phyloP scores from a whole-genome alignment of 192 early-diverging fungal species.

The Coemansia sp. region DNA sequence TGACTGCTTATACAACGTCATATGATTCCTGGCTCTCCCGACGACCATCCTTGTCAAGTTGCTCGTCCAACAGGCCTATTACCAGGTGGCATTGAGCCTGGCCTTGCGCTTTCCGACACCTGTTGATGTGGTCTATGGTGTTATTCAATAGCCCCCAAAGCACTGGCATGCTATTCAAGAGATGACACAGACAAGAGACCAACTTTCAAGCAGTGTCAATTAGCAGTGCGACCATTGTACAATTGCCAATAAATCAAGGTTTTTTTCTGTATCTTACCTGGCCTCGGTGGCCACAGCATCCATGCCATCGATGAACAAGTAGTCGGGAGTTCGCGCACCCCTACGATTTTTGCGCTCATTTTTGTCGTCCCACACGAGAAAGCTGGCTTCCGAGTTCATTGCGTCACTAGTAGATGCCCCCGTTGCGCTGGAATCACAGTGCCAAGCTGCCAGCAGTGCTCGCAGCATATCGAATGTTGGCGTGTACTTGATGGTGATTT shows the following conservation, averaged over 20 bases:
- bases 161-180: constrained; percentile 23
- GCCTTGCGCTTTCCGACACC: constrained; percentile 5
- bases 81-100: constrained; percentile 14
- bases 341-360: background rate
- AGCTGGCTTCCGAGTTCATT: constrained; percentile 21
- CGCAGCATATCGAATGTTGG: constrained; percentile 25
- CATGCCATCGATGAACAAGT: constrained; percentile 40
- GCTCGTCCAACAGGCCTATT: constrained; percentile 11
- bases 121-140: constrained; percentile 32
- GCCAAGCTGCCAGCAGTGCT: constrained; percentile 44
- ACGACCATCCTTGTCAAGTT: background rate
- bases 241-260: background rate
- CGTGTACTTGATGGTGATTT: constrained; percentile 29
- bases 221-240: too few relatives aligned
- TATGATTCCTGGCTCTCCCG: background rate
- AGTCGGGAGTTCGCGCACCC: constrained; percentile 22
- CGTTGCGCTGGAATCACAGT: constrained; percentile 4
- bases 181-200: background rate
- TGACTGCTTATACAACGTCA: background rate
- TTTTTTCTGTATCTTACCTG: constrained; percentile 14
- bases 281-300: constrained; percentile 19
- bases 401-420: background rate
- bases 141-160: constrained; percentile 43
- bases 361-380: constrained; percentile 25
- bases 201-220: too few relatives aligned